Evolutionary conservation across 192 early-diverging fungal species (phyloP), one percentile per base, ranked within the genome.

Genomic region (Backusella macrospora): DNA sequence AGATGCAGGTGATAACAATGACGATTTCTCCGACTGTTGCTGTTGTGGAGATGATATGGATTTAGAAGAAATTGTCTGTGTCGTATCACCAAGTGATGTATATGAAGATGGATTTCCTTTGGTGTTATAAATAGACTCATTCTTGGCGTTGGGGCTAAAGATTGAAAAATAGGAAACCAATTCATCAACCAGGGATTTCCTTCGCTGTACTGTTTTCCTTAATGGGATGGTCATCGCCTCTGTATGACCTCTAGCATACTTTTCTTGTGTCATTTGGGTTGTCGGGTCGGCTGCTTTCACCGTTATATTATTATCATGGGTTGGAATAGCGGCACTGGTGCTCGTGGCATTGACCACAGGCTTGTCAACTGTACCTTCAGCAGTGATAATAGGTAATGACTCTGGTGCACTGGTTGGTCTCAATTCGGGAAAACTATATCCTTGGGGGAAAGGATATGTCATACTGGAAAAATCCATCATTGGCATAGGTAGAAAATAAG

Each of bases 401-500:
- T 26, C 21, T 16, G 21, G 21, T 12, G 52, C 21, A 59, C 21
- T 59, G 12, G 7, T 59, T 26, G 18, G 52, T 26, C 18, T 59
- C 12, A 23, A 59, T 23, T 59, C 52, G 3, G 52, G 18, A 26
- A 59, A 21, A 18, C 13, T 59, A 13, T 59, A 59, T 59, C 52
- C 23, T 59, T 59, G 52, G 18, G 18, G n/a, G 8, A 59, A 23
- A 0, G 52, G 52, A 59, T 59, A 59, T 59, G 52, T 59, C 52
- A 59, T 59, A 59, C 26, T 59, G 10, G 21, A 26, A 59, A 59
- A 59, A 59, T 59, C 52, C 10, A 12, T 10, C 6, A 59, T 59
- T 23, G 18, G 52, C 52, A 59, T 59, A 4, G 52, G 52, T 59
- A 59, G 26, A 23, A 59, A 59, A 59, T 59, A 59, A 59, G 52